A percentile compares a stretch with the other conserved stretches of the same genome.
Conservation (phyloP, 768 basidiomycete species). For the Amanita muscaria region DNA sequence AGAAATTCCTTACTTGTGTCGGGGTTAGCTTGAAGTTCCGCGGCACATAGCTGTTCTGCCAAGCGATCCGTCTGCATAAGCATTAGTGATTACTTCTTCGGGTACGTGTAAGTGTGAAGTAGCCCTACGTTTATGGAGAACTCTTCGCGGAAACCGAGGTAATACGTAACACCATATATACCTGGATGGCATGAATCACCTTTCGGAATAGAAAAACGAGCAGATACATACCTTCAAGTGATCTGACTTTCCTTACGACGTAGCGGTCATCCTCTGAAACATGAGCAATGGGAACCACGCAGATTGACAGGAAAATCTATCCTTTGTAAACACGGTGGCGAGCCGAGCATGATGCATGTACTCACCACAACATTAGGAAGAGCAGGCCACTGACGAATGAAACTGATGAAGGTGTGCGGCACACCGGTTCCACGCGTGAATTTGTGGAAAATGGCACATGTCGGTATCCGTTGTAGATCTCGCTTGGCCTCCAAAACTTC, state of each 20-base stretch:
- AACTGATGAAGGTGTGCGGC: slow-evolving; percentile 58
- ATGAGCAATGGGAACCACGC: slow-evolving; percentile 40
- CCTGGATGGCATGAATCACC: no score
- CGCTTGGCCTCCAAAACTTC: slow-evolving; percentile 17
- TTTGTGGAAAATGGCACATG: slow-evolving; percentile 53
- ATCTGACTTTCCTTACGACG: slow-evolving; percentile 46
- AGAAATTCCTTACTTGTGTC: slow-evolving; percentile 23
- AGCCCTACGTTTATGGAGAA: slow-evolving; percentile 38
- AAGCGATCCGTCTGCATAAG: slow-evolving; percentile 32
- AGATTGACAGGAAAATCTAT: slow-evolving; percentile 59
- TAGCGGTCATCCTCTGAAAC: slow-evolving; percentile 45
- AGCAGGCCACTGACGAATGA: slow-evolving; percentile 59
- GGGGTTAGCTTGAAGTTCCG: slow-evolving; percentile 36
- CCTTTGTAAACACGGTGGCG: neutral
- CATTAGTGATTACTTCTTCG: no score
- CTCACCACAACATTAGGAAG: slow-evolving; percentile 57
- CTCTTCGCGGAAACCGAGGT: slow-evolving; percentile 55
- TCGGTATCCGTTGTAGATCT: slow-evolving; percentile 34
- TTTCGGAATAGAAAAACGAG: no score
- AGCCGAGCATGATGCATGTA: slow-evolving; percentile 7
- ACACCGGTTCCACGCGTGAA: slow-evolving; percentile 43
- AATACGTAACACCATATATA: slow-evolving; percentile 56
- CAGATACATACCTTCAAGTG: slow-evolving; percentile 50
- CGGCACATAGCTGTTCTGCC: slow-evolving; percentile 37
- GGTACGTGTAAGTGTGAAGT: neutral